Conservation (phyloP, 2,329 filamentous ascomycete species). For the Aureobasidium sp. region DNA sequence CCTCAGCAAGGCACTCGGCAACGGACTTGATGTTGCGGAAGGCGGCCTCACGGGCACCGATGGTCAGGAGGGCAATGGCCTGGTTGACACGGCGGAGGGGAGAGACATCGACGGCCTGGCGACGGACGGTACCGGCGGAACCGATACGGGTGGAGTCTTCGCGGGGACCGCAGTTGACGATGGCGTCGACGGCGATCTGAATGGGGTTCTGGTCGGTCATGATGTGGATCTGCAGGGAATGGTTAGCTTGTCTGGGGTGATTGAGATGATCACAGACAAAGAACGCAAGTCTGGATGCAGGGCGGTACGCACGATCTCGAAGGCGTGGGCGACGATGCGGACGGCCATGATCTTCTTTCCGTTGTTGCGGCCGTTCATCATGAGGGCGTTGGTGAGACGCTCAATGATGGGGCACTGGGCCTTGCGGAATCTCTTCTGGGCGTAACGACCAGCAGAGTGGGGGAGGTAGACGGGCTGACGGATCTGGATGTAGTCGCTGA, state of each 20-base stretch:
- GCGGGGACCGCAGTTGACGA: constrained; percentile 99
- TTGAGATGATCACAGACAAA: too few species aligned
- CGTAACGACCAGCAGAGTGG: constrained; percentile 97
- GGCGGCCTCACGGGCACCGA: constrained; percentile 93
- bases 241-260: background rate
- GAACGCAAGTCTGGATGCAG: background rate
- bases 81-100: constrained; percentile 99
- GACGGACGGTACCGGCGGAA: constrained; percentile 97
- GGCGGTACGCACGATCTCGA: constrained; percentile 70
- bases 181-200: constrained; percentile 98
- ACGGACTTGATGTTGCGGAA: constrained; percentile 99
- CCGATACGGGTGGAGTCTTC: constrained; percentile 99
- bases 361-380: constrained; percentile 99
- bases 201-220: constrained; percentile 99
- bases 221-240: constrained; percentile 77
- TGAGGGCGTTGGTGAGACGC: constrained; percentile 99
- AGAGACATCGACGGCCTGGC: constrained; percentile 99
- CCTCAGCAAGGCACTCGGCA: constrained; percentile 98
- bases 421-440: constrained; percentile 99
- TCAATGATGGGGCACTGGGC: constrained; percentile 99
- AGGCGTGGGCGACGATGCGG: constrained; percentile 96
- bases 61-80: constrained; percentile 97
- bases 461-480: constrained; percentile 97
- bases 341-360: constrained; percentile 99
- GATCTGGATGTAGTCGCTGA: constrained; percentile 99